phyloP scores from a whole-genome alignment of 2,329 filamentous ascomycete species.

The Apiospora saccharicola region DNA sequence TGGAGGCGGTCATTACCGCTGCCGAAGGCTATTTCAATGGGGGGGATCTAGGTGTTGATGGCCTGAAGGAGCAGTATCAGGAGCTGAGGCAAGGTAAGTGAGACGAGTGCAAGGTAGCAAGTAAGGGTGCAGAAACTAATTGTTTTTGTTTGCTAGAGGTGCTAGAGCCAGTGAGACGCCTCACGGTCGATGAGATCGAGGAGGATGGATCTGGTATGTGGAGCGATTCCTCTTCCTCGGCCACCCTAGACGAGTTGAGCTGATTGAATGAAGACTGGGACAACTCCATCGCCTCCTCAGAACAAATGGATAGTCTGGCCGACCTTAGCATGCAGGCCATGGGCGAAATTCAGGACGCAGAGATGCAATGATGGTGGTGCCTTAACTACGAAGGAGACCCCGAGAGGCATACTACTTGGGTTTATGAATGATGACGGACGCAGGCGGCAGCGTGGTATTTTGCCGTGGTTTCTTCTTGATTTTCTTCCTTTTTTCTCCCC shows the following conservation, averaged over 20 bases:
- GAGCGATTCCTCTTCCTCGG: conserved; percentile 46
- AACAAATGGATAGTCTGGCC: conserved; percentile 59
- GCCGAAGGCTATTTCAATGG: conserved; percentile 50
- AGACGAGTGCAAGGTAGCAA: not conserved
- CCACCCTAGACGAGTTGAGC: conserved; percentile 45
- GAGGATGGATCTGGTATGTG: conserved; percentile 67
- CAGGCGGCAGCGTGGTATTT: not conserved
- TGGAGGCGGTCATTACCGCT: conserved; percentile 52
- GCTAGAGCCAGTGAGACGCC: conserved; percentile 55
- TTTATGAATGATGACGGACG: conserved; percentile 14
- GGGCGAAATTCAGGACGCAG: conserved; percentile 49
- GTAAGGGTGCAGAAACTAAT: not conserved
- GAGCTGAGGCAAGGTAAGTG: conserved; percentile 48
- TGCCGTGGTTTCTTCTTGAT: not conserved
- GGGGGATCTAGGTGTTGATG: conserved; percentile 15
- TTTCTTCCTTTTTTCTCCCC: not conserved
- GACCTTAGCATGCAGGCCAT: conserved; percentile 53
- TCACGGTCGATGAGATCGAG: conserved; percentile 65
- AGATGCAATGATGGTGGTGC: conserved; percentile 34
- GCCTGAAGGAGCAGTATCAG: conserved; percentile 43
- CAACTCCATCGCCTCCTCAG: conserved; percentile 61
- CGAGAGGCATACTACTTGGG: not conserved
- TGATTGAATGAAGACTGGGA: conserved; percentile 59
- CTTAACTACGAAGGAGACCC: not conserved
- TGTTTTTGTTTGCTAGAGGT: conserved; percentile 44